phyloP scores from a whole-genome alignment of 164 flowering plant genomes.

The Vitis amurensis region DNA sequence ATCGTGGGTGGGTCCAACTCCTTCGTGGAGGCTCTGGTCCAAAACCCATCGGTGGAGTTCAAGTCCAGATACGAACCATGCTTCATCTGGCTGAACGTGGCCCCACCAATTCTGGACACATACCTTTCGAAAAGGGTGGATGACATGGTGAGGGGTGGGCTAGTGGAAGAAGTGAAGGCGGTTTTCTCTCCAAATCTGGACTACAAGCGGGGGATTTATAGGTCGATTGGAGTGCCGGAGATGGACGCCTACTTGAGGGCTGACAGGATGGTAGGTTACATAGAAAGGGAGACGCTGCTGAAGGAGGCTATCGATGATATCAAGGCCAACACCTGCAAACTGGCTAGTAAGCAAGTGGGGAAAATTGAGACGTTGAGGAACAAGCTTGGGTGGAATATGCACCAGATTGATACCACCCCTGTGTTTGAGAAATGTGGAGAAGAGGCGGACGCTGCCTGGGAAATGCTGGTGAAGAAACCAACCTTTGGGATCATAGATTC shows the following conservation, averaged over 20 bases:
- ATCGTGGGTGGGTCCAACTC: constrained; percentile 46
- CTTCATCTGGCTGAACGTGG: constrained; percentile 38
- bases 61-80: constrained; percentile 14
- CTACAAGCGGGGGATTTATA: constrained; percentile 23
- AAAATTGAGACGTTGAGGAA: constrained; percentile 24
- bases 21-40: constrained; percentile 33
- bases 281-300: constrained; percentile 1
- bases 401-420: constrained; percentile 27
- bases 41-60: constrained; percentile 9
- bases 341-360: constrained; percentile 13
- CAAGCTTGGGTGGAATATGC: constrained; percentile 23
- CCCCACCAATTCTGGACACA: constrained; percentile 8
- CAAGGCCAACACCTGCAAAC: constrained; percentile 24
- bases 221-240: constrained; percentile 45
- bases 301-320: constrained; percentile 15
- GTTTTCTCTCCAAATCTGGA: constrained; percentile 17
- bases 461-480: constrained; percentile 12
- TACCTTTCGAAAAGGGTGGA: constrained; percentile 28
- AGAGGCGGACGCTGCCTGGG: constrained; percentile 21
- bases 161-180: constrained; percentile 29
- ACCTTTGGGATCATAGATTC: constrained; percentile 5
- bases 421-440: constrained; percentile 13
- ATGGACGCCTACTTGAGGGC: constrained; percentile 21
- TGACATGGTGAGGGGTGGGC: constrained; percentile 33
- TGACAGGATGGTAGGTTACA: not conserved